Evolutionary conservation across 345 rosid species (phyloP), one percentile per base, ranked within the genome.

Genomic region (Euphorbia pulcherrima): DNA sequence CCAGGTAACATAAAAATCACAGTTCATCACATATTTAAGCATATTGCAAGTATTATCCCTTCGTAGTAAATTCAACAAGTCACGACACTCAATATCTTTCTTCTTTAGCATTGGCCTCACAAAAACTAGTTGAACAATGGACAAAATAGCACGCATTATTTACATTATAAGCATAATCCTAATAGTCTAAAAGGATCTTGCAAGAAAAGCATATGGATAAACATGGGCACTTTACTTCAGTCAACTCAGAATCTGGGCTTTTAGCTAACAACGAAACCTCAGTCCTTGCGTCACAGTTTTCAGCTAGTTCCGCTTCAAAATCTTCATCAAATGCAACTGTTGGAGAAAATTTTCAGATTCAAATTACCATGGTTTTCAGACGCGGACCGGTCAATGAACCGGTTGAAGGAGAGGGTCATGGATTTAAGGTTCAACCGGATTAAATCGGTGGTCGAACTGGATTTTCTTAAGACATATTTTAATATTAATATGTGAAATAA

Each of bases 251-350:
- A 39, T 84, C 90, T 28, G 93, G 86, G 74, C 77, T 83, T 76
- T 83, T 81, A 20, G 87, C 83, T 77, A 93, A 76, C 27, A 86
- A 60, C 55, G 92, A 85, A 67, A 93, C 89, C 85, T 93, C 97
- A 56, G 71, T 85, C 79, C 81, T 88, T 60, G 97, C 96, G 73
- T 90, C 96, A 53, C 55, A 75, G 82, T 87, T 93, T 68, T 88
- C 97, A 65, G 80, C 68, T 76, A 90, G 78, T 79, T 93, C 98
- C 62, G 87, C 92, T 81, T 93, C 98, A 85, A 93, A 93, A 84
- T 93, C 98, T 83, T 93, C 98, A 67, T 93, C 98, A 85, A 90
- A 93, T 72, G 93, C 94, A 82, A 93, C 98, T 93, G 73, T 59
- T 29, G 77, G 14, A 27, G 40, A 63, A 67, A 73, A 47, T 4